phyloP scores from a whole-genome alignment of 768 basidiomycete genomes.

The Boletellus ananiceps region DNA sequence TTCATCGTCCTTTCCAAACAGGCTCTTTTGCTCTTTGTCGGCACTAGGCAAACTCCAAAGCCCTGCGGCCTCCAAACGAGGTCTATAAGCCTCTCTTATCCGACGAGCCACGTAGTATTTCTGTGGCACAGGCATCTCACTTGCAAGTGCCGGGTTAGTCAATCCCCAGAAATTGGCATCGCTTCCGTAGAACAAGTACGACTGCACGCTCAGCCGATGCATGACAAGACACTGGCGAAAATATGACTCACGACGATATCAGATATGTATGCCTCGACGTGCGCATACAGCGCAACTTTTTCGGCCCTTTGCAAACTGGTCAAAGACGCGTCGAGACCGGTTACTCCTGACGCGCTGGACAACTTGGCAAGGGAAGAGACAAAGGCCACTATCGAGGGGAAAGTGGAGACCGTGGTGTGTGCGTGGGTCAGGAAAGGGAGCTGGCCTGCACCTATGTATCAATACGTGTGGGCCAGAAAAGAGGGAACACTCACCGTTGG shows the following conservation, averaged over 20 bases:
- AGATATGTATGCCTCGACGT: slow-evolving; percentile 62
- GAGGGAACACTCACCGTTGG: slow-evolving; percentile 51
- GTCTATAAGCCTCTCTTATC: slow-evolving; percentile 51
- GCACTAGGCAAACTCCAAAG: slow-evolving; percentile 49
- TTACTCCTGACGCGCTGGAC: slow-evolving; percentile 25
- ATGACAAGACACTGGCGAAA: not conserved
- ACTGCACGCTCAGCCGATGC: slow-evolving; percentile 36
- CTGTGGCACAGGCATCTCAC: slow-evolving; percentile 60
- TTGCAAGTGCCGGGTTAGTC: slow-evolving; percentile 51
- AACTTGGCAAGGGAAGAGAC: slow-evolving; percentile 46
- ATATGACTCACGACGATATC: slow-evolving; percentile 59
- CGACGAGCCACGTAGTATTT: slow-evolving; percentile 69
- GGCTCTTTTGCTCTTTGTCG: slow-evolving; percentile 37
- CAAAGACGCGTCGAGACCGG: slow-evolving; percentile 48
- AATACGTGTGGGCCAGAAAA: not conserved
- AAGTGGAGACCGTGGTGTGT: slow-evolving; percentile 43
- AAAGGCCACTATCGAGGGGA: slow-evolving; percentile 63
- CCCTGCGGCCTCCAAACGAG: slow-evolving; percentile 58
- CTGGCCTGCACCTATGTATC: slow-evolving; percentile 45
- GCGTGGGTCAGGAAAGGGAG: slow-evolving; percentile 68
- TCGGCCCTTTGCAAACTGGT: slow-evolving; percentile 46
- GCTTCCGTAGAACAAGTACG: slow-evolving; percentile 58
- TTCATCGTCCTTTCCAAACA: slow-evolving; percentile 33
- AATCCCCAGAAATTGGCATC: slow-evolving; percentile 58
- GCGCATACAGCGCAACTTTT: slow-evolving; percentile 57